A percentile compares a stretch with the other conserved stretches of the same genome.
Evolutionary conservation across 2,329 filamentous ascomycete species (phyloP).

Genomic region (Amylocarpus encephaloides): DNA sequence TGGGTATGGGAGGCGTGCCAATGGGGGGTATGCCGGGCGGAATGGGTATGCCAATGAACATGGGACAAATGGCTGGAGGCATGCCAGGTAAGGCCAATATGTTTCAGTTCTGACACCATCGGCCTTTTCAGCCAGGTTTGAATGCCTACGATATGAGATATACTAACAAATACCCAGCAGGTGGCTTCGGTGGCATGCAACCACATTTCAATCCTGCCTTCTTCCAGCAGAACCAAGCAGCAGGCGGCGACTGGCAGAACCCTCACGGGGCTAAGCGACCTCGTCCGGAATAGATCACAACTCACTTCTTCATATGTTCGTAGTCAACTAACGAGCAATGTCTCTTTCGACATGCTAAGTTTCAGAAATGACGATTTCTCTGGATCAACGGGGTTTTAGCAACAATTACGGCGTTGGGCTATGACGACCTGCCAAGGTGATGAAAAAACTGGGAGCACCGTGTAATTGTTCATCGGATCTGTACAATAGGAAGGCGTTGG

Average conservation of each 20-base stretch:
- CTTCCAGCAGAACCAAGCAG: conserved; percentile 49
- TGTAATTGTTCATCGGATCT: not conserved
- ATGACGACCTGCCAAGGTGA: not conserved
- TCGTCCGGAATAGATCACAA: conserved; percentile 51
- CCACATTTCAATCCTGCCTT: conserved; percentile 69
- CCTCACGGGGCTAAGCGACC: conserved; percentile 76
- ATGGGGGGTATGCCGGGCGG: conserved; percentile 45
- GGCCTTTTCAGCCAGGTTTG: not conserved
- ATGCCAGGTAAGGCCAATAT: conserved; percentile 49
- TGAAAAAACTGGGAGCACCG: not conserved
- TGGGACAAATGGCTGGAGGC: conserved; percentile 44
- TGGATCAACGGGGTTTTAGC: not conserved
- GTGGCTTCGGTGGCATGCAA: conserved; percentile 63
- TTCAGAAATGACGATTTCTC: not conserved
- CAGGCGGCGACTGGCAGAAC: conserved; percentile 60
- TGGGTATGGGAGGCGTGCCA: conserved; percentile 49
- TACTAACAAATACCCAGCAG: conserved; percentile 31
- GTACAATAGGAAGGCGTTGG: not conserved
- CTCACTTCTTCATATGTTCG: not conserved
- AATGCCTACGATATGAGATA: not conserved
- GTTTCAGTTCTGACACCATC: conserved; percentile 11
- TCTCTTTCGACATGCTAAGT: not conserved
- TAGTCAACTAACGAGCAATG: not conserved
- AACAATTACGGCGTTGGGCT: not conserved
- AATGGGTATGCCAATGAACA: conserved; percentile 32